These are phyloP conservation scores for Aspergillus vadensis DNA, from an alignment of 2,329 filamentous ascomycete species.

Conservation along the genomic window DNA sequence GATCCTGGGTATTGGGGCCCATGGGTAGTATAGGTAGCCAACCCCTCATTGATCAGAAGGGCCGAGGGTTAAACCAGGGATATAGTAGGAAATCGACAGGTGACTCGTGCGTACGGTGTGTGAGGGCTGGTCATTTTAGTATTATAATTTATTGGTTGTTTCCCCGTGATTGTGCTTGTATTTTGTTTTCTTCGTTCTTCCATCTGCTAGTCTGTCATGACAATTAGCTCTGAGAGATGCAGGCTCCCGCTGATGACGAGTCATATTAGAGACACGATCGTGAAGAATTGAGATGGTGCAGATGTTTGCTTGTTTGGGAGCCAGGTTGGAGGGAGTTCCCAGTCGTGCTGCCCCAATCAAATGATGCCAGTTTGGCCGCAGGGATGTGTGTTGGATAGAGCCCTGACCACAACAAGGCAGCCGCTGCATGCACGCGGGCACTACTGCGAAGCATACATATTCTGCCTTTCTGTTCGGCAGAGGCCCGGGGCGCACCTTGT, in stretches of 20 bases:
- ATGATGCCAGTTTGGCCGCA: neutral
- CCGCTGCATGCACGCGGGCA: conserved; percentile 23
- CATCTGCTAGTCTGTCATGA: neutral
- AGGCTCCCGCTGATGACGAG: neutral
- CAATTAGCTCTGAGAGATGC: neutral
- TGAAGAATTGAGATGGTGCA: conserved; percentile 1
- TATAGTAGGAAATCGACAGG: neutral
- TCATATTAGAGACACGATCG: neutral
- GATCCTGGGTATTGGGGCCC: neutral
- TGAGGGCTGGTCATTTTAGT: neutral
- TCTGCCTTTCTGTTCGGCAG: conserved; percentile 6
- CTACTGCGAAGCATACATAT: conserved; percentile 22
- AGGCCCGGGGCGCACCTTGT: neutral
- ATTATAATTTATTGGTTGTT: no score
- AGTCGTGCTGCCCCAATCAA: neutral
- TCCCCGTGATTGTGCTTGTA: no score
- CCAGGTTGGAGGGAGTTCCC: neutral
- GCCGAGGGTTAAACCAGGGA: no score
- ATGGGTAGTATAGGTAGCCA: neutral
- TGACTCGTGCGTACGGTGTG: neutral
- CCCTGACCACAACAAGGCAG: conserved; percentile 8
- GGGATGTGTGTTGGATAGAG: neutral
- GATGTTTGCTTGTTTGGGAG: conserved; percentile 4
- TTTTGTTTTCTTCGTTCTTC: neutral
- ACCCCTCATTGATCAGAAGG: neutral